Evolutionary conservation across 139 green algal species (phyloP).

Genomic region (Chlorella sp.): DNA sequence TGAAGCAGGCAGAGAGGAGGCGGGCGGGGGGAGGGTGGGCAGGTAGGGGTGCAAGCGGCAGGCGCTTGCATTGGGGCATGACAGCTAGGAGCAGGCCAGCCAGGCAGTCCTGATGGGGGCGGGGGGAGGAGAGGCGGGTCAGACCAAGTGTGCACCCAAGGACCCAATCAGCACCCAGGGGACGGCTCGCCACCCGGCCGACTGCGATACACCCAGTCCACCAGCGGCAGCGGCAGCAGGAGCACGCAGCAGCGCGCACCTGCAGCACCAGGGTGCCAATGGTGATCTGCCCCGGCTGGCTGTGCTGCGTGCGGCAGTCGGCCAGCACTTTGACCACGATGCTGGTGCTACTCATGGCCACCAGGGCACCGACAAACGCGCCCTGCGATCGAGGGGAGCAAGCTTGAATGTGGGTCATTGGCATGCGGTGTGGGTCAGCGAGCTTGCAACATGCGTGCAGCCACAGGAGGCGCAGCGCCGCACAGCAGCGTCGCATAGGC

Average conservation of each 20-base stretch:
- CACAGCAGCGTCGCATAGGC: too few relatives aligned
- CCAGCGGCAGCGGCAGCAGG: background rate
- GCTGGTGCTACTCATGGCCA: conserved; percentile 83
- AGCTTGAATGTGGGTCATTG: background rate
- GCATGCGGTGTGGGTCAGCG: too few relatives aligned
- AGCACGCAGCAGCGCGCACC: conserved; percentile 35
- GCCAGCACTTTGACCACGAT: conserved; percentile 94
- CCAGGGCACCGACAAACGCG: conserved; percentile 91
- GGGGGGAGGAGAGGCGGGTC: background rate
- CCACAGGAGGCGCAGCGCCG: too few relatives aligned
- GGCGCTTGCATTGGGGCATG: too few relatives aligned
- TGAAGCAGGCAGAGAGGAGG: conserved; percentile 48
- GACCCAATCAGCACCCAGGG: too few relatives aligned
- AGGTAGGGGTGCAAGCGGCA: background rate
- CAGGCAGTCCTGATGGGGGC: background rate
- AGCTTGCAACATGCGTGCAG: too few relatives aligned
- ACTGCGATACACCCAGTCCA: background rate
- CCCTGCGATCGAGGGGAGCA: conserved; percentile 69
- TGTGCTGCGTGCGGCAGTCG: conserved; percentile 54
- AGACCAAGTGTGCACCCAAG: too few relatives aligned
- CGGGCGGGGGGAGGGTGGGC: background rate
- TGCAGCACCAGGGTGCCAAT: conserved; percentile 92
- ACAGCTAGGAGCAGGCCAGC: background rate
- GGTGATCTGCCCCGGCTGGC: conserved; percentile 86
- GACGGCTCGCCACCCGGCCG: too few relatives aligned